Base-by-base conservation (phyloP, 2,329 filamentous ascomycete genomes). In the Domatiomyces globalis region DNA sequence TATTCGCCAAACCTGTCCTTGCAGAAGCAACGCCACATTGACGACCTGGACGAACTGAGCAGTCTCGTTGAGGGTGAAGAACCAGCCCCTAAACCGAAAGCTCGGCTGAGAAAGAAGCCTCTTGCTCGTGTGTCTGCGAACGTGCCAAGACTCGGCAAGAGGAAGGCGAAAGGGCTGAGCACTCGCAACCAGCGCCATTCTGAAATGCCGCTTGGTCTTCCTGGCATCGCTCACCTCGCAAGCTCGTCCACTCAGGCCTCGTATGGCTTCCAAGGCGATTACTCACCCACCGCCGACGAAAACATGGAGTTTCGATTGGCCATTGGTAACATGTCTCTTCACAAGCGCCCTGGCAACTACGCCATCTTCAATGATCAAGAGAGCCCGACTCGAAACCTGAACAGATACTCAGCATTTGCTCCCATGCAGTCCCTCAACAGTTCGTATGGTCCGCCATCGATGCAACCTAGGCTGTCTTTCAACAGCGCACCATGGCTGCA, bases 31-130 rank as follows among this genome's bases (percentile, higher is more conserved):
- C 67, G 72, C 50, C 61, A 67, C 39, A 75, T 75, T 43, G 69
- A 72, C 29, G 72, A 73, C 3, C 67, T 72, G 51, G 68, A 72
- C 39, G 71, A 74, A 50, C 68, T 71, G n/a, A 66, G 68, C 56
- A 71, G 66, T 53, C 68, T 69, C 9, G 57, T 73, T 48, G 69
- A 71, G 52, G 71, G 70, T 27, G 71, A 73, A 56, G 67, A 66
- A 29, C 67, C 69, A 4, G 33, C n/a, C 10, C 56, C 56, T 1
- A 56, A 55, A 46, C 43, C 67, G 8, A 71, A 67, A 53, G 59
- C 60, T 27, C 63, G 66, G 49, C 43, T 59, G 12, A 54, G 56
- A 50, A 65, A 65, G 36, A 67, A 63, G 49, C 62, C 62, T n/a
- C 61, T 69, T 44, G 60, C 61, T 18, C 59, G 63, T 44, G 53